Percentiles rank a stretch among this genome's conserved stretches.
These are phyloP conservation scores for Citrus australasica DNA, from an alignment of 345 rosid genomes.

Conservation along the genomic window DNA sequence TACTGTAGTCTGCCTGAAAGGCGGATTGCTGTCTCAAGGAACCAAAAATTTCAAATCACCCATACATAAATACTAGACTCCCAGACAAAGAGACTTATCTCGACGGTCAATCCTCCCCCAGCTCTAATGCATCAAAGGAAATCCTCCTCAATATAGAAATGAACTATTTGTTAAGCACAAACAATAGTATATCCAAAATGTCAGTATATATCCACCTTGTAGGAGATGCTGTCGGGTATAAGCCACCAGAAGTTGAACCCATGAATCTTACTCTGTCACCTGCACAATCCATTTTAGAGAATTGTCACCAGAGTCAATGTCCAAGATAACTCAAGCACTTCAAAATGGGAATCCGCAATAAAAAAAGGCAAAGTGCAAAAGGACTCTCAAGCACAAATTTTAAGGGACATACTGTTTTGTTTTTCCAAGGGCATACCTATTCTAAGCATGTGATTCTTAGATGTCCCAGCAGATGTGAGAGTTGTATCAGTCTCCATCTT, in stretches of 20 bases:
- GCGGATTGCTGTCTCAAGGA: background rate
- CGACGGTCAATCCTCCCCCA: background rate
- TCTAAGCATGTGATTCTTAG: conserved; percentile 52
- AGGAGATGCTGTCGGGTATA: conserved; percentile 43
- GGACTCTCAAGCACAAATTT: conserved; percentile 9
- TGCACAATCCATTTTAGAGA: conserved; percentile 31
- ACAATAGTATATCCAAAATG: background rate
- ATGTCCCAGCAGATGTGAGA: conserved; percentile 47
- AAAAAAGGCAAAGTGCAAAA: background rate
- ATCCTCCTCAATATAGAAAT: background rate
- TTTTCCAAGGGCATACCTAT: conserved; percentile 39
- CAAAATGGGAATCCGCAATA: background rate
- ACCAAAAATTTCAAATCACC: background rate
- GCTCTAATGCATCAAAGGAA: background rate
- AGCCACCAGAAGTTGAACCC: conserved; percentile 41
- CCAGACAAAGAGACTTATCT: background rate
- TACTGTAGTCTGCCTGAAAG: background rate
- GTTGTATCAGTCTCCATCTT: conserved; percentile 51
- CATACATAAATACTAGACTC: background rate
- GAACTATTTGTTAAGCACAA: background rate
- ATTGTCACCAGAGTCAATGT: conserved; percentile 17
- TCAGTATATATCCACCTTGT: conserved; percentile 40
- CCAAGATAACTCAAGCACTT: conserved; percentile 6
- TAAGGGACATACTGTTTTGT: conserved; percentile 30
- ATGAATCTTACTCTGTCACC: conserved; percentile 76